Evolutionary conservation across 2,329 filamentous ascomycete genomes (phyloP).

Genomic region (Epichloe sylvatica): DNA sequence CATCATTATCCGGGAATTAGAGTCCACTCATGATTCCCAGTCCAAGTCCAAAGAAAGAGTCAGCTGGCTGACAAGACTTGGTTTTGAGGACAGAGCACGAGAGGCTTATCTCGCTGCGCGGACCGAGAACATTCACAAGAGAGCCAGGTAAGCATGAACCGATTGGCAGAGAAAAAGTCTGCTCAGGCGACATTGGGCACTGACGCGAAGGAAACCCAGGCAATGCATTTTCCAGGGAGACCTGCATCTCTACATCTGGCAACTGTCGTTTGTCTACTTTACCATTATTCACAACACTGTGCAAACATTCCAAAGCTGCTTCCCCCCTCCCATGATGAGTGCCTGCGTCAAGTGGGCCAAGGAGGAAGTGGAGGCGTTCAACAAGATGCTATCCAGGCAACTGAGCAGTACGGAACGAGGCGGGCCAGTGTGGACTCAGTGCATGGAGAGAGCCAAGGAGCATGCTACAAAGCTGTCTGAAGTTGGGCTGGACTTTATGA

Average conservation of each 20-base stretch:
- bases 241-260: constrained; percentile 84
- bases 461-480: constrained; percentile 70
- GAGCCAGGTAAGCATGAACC: constrained; percentile 49
- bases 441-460: constrained; percentile 65
- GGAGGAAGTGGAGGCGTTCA: constrained; percentile 83
- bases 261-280: constrained; percentile 92
- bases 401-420: constrained; percentile 70
- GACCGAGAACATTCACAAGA: constrained; percentile 62
- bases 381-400: constrained; percentile 66
- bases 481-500: constrained; percentile 80
- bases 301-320: constrained; percentile 73
- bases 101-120: constrained; percentile 76
- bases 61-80: constrained; percentile 70
- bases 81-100: constrained; percentile 78
- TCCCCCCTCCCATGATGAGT: constrained; percentile 75
- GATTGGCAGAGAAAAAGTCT: too few species aligned
- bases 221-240: constrained; percentile 94
- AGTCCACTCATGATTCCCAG: constrained; percentile 63
- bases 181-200: background rate
- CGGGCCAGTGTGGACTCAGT: constrained; percentile 67
- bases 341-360: constrained; percentile 98
- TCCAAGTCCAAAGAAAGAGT: constrained; percentile 69
- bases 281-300: constrained; percentile 89
- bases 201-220: constrained; percentile 28
- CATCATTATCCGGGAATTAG: constrained; percentile 62